These are phyloP conservation scores for Lactifluus echinatus DNA, from an alignment of 768 basidiomycete species.

Conservation along the genomic window DNA sequence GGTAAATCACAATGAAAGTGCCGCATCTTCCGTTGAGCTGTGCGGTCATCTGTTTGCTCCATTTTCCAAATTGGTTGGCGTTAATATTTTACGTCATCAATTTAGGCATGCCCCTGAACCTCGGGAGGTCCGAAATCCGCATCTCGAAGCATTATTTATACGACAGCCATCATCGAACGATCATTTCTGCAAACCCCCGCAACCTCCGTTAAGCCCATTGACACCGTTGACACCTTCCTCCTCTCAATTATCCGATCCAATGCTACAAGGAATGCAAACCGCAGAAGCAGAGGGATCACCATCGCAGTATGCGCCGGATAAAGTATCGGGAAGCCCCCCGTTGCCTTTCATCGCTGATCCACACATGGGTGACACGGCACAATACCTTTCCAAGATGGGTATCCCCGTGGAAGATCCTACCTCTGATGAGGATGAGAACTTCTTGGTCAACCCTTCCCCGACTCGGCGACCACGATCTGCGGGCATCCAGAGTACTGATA, in stretches of 20 bases:
- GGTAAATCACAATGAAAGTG: not conserved
- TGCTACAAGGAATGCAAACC: not conserved
- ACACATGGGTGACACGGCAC: not conserved
- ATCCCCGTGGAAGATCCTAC: not conserved
- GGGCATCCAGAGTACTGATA: not conserved
- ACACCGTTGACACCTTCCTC: conserved; percentile 7
- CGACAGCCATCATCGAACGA: not conserved
- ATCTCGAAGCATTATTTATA: not conserved
- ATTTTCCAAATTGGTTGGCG: not conserved
- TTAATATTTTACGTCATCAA: not conserved
- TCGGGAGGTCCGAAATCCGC: not conserved
- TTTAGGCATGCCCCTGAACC: not conserved
- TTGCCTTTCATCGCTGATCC: not conserved
- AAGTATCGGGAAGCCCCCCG: not conserved
- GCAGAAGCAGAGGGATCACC: not conserved
- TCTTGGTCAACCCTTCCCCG: not conserved
- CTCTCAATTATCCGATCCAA: not conserved
- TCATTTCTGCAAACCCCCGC: not conserved
- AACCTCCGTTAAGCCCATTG: conserved; percentile 4
- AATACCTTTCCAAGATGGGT: not conserved
- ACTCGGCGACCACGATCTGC: not conserved
- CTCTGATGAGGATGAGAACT: not conserved
- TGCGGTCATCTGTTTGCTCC: not conserved
- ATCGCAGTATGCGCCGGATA: not conserved
- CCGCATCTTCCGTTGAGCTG: not conserved